Conservation (phyloP, 2,329 filamentous ascomycete species). For the Exserohilum rostratum region DNA sequence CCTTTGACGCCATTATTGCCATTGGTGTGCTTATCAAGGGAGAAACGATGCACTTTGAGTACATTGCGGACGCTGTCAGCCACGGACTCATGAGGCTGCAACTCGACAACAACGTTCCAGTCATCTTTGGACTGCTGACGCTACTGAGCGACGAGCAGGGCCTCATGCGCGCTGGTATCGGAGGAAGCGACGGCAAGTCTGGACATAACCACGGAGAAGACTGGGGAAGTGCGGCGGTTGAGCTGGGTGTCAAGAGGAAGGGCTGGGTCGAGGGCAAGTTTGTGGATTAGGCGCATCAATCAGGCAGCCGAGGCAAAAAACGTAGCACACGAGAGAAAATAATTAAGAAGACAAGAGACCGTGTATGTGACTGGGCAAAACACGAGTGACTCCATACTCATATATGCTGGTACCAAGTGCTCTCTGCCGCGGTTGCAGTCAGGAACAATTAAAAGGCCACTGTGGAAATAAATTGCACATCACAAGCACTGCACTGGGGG, state of each 20-base stretch:
- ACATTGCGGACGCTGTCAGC: constrained; percentile 89
- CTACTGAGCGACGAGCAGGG: constrained; percentile 89
- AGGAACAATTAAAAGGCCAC: not conserved
- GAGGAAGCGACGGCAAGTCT: constrained; percentile 49
- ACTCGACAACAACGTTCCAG: constrained; percentile 84
- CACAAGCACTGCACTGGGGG: not conserved
- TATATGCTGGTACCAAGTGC: too few relatives aligned
- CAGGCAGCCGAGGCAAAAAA: not conserved
- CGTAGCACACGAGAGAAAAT: not conserved
- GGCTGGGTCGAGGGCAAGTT: constrained; percentile 78
- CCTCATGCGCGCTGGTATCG: constrained; percentile 78
- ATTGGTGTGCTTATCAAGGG: constrained; percentile 98
- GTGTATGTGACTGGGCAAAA: not conserved
- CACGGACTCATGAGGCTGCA: constrained; percentile 95
- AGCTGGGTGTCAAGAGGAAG: constrained; percentile 86
- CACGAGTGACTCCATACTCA: not conserved
- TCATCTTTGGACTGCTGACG: constrained; percentile 91
- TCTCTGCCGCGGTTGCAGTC: not conserved
- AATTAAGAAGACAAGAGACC: not conserved
- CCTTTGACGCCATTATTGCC: constrained; percentile 93
- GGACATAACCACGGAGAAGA: constrained; percentile 95
- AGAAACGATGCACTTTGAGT: constrained; percentile 99
- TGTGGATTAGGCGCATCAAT: constrained; percentile 45
- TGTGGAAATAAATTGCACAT: not conserved
- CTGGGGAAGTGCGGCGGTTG: constrained; percentile 93